Conservation (phyloP, 495 filamentous ascomycete genomes). For the Articulospora tetracladia region DNA sequence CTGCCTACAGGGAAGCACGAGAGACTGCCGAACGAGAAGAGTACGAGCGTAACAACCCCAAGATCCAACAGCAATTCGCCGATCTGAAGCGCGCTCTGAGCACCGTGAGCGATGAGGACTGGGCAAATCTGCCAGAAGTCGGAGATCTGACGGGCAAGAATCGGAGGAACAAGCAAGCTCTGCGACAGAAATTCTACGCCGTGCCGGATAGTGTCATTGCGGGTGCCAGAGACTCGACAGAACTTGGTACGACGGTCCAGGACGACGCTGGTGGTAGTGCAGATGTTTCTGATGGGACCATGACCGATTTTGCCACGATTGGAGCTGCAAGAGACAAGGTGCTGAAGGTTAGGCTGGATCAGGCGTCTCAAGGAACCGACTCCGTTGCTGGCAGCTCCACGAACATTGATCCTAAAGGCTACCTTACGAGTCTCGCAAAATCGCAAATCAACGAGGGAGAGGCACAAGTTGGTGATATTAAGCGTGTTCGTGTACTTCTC, state of each 20-base stretch:
- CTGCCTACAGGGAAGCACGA: constrained; percentile 84
- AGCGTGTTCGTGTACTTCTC: constrained; percentile 86
- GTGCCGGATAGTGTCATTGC: constrained; percentile 96
- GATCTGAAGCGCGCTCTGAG: constrained; percentile 89
- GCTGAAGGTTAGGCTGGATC: constrained; percentile 83
- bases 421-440: constrained; percentile 84
- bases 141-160: constrained; percentile 96
- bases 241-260: constrained; percentile 79
- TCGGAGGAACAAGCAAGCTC: constrained; percentile 74
- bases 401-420: constrained; percentile 92
- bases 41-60: constrained; percentile 94
- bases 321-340: constrained; percentile 93
- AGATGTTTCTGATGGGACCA: constrained; percentile 70
- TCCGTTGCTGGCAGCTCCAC: constrained; percentile 75
- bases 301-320: constrained; percentile 98
- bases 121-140: constrained; percentile 92
- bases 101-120: constrained; percentile 90
- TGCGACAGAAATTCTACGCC: constrained; percentile 85
- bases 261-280: constrained; percentile 63
- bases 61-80: constrained; percentile 98
- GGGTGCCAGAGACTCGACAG: constrained; percentile 70
- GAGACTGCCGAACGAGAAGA: constrained; percentile 88
- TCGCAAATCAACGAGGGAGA: constrained; percentile 74
- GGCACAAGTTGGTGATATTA: constrained; percentile 87
- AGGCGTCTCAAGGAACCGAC: constrained; percentile 75